Evolutionary conservation across 805 yeast genomes (phyloP), one percentile per base, ranked within the genome.

Genomic region (Myxozyma neotropica): DNA sequence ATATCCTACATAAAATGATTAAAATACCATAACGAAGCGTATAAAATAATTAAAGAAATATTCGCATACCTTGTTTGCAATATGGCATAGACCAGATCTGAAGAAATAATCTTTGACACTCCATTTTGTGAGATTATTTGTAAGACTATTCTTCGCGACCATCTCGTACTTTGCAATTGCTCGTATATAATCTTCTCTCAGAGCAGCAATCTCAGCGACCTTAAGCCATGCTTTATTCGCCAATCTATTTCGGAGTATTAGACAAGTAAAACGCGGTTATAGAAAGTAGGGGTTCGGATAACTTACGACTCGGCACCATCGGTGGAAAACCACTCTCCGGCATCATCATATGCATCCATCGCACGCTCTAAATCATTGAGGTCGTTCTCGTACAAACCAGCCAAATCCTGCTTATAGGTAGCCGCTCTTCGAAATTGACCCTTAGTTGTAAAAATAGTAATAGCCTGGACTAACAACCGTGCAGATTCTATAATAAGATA

Each of bases 401-500:
- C 99, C 70, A 94, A 79, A 72, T 94, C 99, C 78, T 87, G 83
- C 71, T 92, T 87, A 77, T 88, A 92, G 71, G 90, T 90, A 12
- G 99, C 99, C 24, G 96, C 97, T 73, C 98, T 81, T 72, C 99
- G 84, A 76, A 94, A 94, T 73, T 93, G 97, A 12, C 99, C 99
- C 67, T 89, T 84, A 63, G 84, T 80, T 1, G 96, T 90, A 73
- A 92, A 93, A 71, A 89, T 80, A 63, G 83, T 86, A 61, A 93
- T 85, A 0, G 98, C 96, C 67, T 81, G 81, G 58, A 82, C 81
- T 63, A 94, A 78, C 4, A 89, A 84, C 53, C 86, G 81, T 3
- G 91, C 96, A 7, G 95, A 95, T 53, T 83, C 88, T 58, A 27
- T 29, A 29, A 17, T 17, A 13, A 31, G 39, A 12, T 10, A 23